Percentiles rank a stretch among this genome's conserved stretches.
phyloP scores from a whole-genome alignment of 345 rosid species.

The Dipteronia sinensis region DNA sequence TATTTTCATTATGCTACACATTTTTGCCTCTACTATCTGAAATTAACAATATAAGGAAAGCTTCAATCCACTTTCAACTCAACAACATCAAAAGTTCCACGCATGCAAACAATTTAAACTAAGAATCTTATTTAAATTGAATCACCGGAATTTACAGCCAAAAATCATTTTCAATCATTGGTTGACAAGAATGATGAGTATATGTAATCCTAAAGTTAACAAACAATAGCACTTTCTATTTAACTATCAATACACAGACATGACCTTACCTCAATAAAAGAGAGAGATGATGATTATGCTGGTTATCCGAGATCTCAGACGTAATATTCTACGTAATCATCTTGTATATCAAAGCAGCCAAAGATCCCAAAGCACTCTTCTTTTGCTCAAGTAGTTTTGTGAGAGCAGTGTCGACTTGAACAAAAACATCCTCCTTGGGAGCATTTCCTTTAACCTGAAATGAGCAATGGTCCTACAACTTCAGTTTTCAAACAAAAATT shows the following conservation, averaged over 20 bases:
- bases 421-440: conserved; percentile 60
- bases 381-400: conserved; percentile 45
- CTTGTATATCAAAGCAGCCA: conserved; percentile 31
- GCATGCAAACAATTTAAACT: not conserved
- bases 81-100: too few relatives aligned
- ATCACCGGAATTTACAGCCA: conserved; percentile 1
- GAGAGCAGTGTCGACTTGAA: conserved; percentile 50
- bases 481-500: not conserved
- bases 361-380: conserved; percentile 40
- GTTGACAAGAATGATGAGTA: not conserved
- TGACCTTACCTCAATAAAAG: not conserved
- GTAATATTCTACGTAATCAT: not conserved
- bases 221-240: not conserved
- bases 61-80: too few relatives aligned
- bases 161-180: not conserved
- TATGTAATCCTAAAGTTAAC: not conserved
- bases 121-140: not conserved
- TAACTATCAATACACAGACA: not conserved
- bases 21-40: too few relatives aligned
- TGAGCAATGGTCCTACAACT: not conserved
- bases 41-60: too few relatives aligned
- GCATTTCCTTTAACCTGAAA: conserved; percentile 67
- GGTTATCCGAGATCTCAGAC: not conserved
- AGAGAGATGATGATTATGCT: not conserved
- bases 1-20: too few relatives aligned